Evolutionary conservation across 768 basidiomycete genomes (phyloP).

Genomic region (Collybia mongolica): DNA sequence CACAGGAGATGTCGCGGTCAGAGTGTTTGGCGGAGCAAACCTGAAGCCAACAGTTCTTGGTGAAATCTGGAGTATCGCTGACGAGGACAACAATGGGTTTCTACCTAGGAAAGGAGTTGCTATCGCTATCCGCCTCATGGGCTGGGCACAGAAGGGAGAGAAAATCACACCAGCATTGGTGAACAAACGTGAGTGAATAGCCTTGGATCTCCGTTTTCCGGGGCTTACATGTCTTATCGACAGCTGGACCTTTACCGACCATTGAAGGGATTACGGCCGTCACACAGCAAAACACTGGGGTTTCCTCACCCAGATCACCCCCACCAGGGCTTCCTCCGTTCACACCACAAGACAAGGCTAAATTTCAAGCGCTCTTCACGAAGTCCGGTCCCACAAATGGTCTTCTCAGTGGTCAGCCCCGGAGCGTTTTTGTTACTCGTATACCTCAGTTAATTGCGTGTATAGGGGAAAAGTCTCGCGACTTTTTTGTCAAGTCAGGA

Average conservation of each 20-base stretch:
- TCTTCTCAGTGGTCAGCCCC: slow-evolving; percentile 64
- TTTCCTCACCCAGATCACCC: slow-evolving; percentile 63
- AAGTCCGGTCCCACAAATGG: slow-evolving; percentile 73
- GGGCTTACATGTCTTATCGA: slow-evolving; percentile 6
- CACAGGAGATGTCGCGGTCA: slow-evolving; percentile 89
- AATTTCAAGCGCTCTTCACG: slow-evolving; percentile 79
- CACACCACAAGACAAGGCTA: slow-evolving; percentile 77
- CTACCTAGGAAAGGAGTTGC: slow-evolving; percentile 87
- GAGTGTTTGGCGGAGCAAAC: slow-evolving; percentile 80
- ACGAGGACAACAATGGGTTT: slow-evolving; percentile 92
- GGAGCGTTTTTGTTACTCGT: background rate
- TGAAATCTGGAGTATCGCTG: slow-evolving; percentile 92
- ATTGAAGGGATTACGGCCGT: slow-evolving; percentile 70
- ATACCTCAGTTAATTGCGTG: background rate
- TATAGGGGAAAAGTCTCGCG: slow-evolving; percentile 82
- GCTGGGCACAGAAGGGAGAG: slow-evolving; percentile 88
- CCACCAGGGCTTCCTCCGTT: slow-evolving; percentile 63
- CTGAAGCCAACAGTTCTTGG: slow-evolving; percentile 77
- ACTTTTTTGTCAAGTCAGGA: slow-evolving; percentile 89
- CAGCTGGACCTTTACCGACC: slow-evolving; percentile 82
- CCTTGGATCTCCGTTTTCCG: slow-evolving; percentile 4
- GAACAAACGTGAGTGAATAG: slow-evolving; percentile 60
- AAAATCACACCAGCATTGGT: slow-evolving; percentile 59
- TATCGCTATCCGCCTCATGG: slow-evolving; percentile 86
- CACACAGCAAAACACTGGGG: slow-evolving; percentile 58